Base-by-base conservation (phyloP, 2,329 filamentous ascomycete genomes). In the Cordyceps militaris region DNA sequence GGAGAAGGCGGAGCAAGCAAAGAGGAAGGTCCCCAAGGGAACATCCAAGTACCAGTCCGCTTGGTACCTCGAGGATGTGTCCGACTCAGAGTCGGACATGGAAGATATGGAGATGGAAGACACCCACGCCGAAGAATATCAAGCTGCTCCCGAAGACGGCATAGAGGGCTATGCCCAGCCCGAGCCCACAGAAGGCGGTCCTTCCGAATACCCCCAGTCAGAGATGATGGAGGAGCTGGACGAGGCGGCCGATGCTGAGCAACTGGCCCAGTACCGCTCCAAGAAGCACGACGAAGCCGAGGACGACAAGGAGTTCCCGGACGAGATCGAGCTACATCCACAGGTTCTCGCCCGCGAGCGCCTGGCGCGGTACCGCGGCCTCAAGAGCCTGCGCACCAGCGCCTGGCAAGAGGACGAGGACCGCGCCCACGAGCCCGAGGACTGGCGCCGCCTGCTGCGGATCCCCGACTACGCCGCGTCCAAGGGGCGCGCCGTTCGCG, bases 31-130 rank as follows among this genome's bases (percentile, higher is more conserved):
- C 23, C 94, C 94, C 1, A 89, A 86, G 71, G 94, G 94, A 62
- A 99, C 94, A 2, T 97, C 94, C 40, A 84, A 87, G 57, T 97
- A 97, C 72, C 94, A 99, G 73, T 83, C 92, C 23, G 92, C 93
- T 10, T 99, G 94, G 94, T 97, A 89, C 69, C 74, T 99, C 36
- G 82, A 84, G 57, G 87, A 92, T 60, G 80, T 91, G 23, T 95
- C 89, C 0, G 90, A 83, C 68, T 94, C 89, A 0, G 93, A 88
- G 43, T 96, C 92, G 0, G 93, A 97, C 65, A 77, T 91, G 63
- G 89, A 90, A 49, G 85, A 87, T 61, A 73, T 77, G 19, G 82
- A 85, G 32, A 77, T 79, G 73, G 69, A 77, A 50, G 87, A 90
- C 48, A 73, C 75, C 62, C 67, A 76, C 38, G 85, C 88, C 48